Base-by-base conservation (phyloP, 805 yeast genomes). In the Saccharomycopsis sp. region DNA sequence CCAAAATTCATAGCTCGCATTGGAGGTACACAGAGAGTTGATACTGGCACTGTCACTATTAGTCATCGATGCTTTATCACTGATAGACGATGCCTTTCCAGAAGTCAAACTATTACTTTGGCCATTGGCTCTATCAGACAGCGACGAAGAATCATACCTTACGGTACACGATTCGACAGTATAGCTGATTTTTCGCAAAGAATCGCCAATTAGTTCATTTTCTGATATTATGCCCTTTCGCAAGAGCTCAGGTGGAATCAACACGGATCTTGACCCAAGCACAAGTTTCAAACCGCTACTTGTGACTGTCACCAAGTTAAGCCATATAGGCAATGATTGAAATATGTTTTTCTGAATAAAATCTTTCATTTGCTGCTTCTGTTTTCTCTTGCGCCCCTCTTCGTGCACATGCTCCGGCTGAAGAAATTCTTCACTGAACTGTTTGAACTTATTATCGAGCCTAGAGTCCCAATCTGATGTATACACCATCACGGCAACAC, bases 231-330 rank as follows among this genome's bases (percentile, higher is more conserved):
- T 68, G 1, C 70, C 53, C 2, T 62, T 56, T 21, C 73, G 68
- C 52, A 75, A 69, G 1, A 71, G 63, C 23, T 72, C 74, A 18
- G 74, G 70, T 2, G 79, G 75, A 65, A 77, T 66, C 52, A 77
- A 67, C 1, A 77, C 69, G 0, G 80, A 77, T 44, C 81, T 69
- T 7, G 77, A 70, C 2, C 79, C 80, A 12, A 75, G 51, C 2
- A 67, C 56, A 0, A 73, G 29, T 1, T 60, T 61, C 3, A 72
- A 62, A 14, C 67, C 63, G 14, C 57, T 53, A 4, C 69, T 51
- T 52, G 60, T 62, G 23, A 75, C 15, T 16, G 63, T 66, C 4
- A 69, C 15, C 4, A 61, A 64, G 44, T 68, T 67, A 24, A 76
- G 67, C 68, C 72, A 70, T 1, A 50, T 29, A 2, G 79, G 79